These are phyloP conservation scores for Handroanthus guayacan DNA, from an alignment of 257 asterid species.

Conservation along the genomic window DNA sequence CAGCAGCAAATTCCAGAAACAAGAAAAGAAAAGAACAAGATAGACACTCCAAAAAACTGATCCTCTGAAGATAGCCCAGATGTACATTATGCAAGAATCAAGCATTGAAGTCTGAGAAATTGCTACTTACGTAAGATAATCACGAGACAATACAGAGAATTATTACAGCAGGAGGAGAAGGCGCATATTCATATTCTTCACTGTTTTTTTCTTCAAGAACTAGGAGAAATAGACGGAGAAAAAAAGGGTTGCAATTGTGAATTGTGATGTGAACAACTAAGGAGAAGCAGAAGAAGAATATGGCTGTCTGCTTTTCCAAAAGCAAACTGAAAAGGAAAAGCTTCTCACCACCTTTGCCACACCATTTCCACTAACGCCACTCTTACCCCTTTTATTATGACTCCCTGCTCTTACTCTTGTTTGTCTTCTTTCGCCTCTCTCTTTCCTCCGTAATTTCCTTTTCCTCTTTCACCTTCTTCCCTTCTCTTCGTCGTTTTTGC, in stretches of 20 bases:
- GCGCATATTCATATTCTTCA: constrained; percentile 34
- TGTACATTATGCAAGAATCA: constrained; percentile 13
- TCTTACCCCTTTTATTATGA: not conserved
- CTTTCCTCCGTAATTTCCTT: too few relatives aligned
- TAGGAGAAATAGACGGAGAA: constrained; percentile 33
- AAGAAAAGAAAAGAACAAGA: not conserved
- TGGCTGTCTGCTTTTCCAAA: constrained; percentile 64
- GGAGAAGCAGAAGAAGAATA: constrained; percentile 45
- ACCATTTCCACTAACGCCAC: constrained; percentile 47
- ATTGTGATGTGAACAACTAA: constrained; percentile 39
- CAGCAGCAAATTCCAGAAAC: constrained; percentile 27
- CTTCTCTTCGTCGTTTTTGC: constrained; percentile 10
- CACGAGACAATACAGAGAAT: constrained; percentile 37
- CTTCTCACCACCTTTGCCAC: constrained; percentile 46
- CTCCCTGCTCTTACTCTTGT: not conserved
- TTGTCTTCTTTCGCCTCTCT: not conserved
- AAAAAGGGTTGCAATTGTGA: constrained; percentile 24
- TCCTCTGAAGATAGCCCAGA: constrained; percentile 22
- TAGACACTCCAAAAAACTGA: not conserved
- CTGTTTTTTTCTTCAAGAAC: constrained; percentile 40
- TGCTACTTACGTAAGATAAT: constrained; percentile 43
- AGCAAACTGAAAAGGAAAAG: constrained; percentile 70
- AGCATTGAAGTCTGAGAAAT: constrained; percentile 26
- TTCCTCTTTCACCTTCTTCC: too few relatives aligned
- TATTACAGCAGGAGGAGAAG: constrained; percentile 33